Conservation (phyloP, 129 eudicot species). For the Centella asiatica region DNA sequence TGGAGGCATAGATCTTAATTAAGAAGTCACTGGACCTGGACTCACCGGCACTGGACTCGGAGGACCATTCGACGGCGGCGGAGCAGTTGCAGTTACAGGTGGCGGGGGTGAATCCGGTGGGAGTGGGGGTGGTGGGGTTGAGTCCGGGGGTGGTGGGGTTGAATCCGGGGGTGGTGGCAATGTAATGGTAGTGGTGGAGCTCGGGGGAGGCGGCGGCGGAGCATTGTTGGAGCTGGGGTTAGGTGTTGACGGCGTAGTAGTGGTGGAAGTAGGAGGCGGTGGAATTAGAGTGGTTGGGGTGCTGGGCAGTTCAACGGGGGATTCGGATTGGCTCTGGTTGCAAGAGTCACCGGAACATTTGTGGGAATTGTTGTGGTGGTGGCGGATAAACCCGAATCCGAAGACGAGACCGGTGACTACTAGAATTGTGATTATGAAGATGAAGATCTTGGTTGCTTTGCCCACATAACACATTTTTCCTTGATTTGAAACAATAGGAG, state of each 20-base stretch:
- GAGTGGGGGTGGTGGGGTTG: constrained; percentile 17
- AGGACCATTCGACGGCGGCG: constrained; percentile 42
- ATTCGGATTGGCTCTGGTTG: constrained; percentile 2
- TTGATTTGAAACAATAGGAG: too few relatives aligned
- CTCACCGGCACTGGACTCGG: constrained; percentile 42
- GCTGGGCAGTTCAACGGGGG: neutral
- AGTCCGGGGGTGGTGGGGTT: constrained; percentile 1
- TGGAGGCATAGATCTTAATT: constrained; percentile 2
- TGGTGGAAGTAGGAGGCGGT: constrained; percentile 23
- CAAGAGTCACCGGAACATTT: constrained; percentile 46
- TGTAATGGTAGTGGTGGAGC: constrained; percentile 4
- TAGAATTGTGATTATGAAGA: constrained; percentile 50
- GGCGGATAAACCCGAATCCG: constrained; percentile 43
- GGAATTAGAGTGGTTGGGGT: neutral
- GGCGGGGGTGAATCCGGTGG: constrained; percentile 28
- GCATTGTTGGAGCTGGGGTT: constrained; percentile 15
- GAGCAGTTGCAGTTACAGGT: constrained; percentile 27
- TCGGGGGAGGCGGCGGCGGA: constrained; percentile 20
- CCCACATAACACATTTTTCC: constrained; percentile 77
- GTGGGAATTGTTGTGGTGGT: constrained; percentile 26
- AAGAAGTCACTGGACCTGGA: constrained; percentile 66
- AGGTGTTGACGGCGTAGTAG: neutral
- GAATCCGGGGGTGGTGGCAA: constrained; percentile 1
- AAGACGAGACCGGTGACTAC: constrained; percentile 54
- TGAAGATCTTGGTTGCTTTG: constrained; percentile 97